Evolutionary conservation across 495 filamentous ascomycete species (phyloP), one percentile per base, ranked within the genome.

Genomic region (Aspergillus cavernicola): DNA sequence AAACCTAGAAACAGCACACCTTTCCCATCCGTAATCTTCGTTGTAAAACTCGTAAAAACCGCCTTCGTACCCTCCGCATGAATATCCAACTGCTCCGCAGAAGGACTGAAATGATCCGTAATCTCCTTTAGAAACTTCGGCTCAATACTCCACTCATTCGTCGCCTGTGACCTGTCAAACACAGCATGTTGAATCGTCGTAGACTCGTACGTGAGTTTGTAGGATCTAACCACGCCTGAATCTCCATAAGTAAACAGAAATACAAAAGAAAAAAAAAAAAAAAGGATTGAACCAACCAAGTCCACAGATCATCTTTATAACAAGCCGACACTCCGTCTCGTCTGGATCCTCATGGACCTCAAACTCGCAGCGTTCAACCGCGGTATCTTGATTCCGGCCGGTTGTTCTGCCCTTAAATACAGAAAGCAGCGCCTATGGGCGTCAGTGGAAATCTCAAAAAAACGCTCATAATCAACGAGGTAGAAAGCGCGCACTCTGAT

Each of bases 11-110:
- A 20, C 6, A 41, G 47, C 69, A 23, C 69, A 89, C 89, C 87
- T 75, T 88, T 93, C 10, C 89, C 90, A 52, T 87, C 85, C 45
- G 80, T 80, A 32, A 92, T 80, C 66, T 93, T 96, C 60, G 96
- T 93, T 1, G 92, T 97, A 61, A 92, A 97, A 66, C 92, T 97
- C 2, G 90, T 97, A 59, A 98, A 95, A 40, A 87, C 85, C 0
- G 77, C 81, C 52, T 81, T 80, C 18, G 78, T 83, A 22, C 80
- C 75, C 38, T 95, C 87, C 7, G 84, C 82, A 63, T 86, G 88
- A 48, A 97, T 87, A 57, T 96, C 92, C 7, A 98, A 78, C 56
- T 95, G 88, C 65, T 98, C 93, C 13, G 95, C 92, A 22, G 86
- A 90, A 2, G 85, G 80, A 5, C 88, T 90, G 66, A 97, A 98